These are phyloP conservation scores for Moesziomyces globuligerus DNA, from an alignment of 1,284 basidiomycete species.

Conservation along the genomic window DNA sequence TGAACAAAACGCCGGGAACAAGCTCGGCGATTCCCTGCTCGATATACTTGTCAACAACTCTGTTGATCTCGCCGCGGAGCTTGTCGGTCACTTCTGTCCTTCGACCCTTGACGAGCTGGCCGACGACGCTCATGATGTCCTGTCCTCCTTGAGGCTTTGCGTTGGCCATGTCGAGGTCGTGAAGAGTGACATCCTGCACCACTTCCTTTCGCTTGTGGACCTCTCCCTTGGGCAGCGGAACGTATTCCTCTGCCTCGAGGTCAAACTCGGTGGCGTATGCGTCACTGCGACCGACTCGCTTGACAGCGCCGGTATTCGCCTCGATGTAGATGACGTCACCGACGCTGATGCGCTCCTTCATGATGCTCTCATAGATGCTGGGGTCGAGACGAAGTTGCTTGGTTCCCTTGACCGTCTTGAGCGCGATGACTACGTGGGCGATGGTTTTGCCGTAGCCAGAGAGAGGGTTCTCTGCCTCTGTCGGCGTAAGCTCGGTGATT, in stretches of 20 bases:
- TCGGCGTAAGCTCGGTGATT: constrained; percentile 94
- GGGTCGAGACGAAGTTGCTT: constrained; percentile 96
- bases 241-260: constrained; percentile 97
- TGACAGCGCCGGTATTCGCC: constrained; percentile 91
- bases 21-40: constrained; percentile 98
- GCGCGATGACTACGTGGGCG: constrained; percentile 92
- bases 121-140: constrained; percentile 99
- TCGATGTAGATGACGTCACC: constrained; percentile 98
- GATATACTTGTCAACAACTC: constrained; percentile 97
- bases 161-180: constrained; percentile 96
- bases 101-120: constrained; percentile 91
- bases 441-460: constrained; percentile 98
- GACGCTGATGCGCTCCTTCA: constrained; percentile 96
- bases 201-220: constrained; percentile 98
- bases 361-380: constrained; percentile 93
- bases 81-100: constrained; percentile 98
- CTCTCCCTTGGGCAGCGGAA: constrained; percentile 95
- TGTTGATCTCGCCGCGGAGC: constrained; percentile 92
- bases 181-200: constrained; percentile 95
- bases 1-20: constrained; percentile 96
- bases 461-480: constrained; percentile 70
- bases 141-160: constrained; percentile 92
- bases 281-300: constrained; percentile 96
- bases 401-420: constrained; percentile 98
- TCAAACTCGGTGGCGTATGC: constrained; percentile 99